Evolutionary conservation across 345 rosid species (phyloP), one percentile per base, ranked within the genome.

Genomic region (Abelmoschus esculentus): DNA sequence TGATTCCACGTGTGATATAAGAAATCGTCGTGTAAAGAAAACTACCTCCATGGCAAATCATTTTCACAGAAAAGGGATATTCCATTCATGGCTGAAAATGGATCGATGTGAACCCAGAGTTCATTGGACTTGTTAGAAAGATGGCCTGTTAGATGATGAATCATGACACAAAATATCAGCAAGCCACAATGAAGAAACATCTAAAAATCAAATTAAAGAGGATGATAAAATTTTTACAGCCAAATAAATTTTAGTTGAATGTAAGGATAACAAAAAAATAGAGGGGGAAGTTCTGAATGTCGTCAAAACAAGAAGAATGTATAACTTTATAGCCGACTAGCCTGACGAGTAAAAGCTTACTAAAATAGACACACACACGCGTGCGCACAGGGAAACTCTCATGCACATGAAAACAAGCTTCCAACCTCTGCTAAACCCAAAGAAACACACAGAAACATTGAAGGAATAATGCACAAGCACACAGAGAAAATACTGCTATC

Each of bases 41-140:
- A 19, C 8, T 29, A 91, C 99, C 99, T 90, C 96, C 96, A 95
- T 28, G 90, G 92, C 49, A 66, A 82, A 75, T 70, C 83, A 83
- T 83, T 76, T 83, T 95, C 96, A 73, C 90, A 90, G 77, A 95
- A 95, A 55, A 89, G 91, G 58, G 98, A 95, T 76, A 95, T 95
- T 42, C 99, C 99, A 83, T 87, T 90, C 89, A 91, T 95, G 77
- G 98, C 99, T 50, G 97, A 83, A 82, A 79, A 95, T 9, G 96
- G 61, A 79, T 95, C 99, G 40, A 95, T 90, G 75, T 91, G 99
- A 77, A 95, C 86, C 93, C 82, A 86, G 71, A 70, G 78, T 61
- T 80, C 88, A 56, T 75, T 72, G n/a, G 63, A 80, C 77, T 44
- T 74, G 61, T 82, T 75, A 32, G 52, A 72, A 72, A 81, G 73